Base-by-base conservation (phyloP, 129 eudicot species). In the Arctium lappa region DNA sequence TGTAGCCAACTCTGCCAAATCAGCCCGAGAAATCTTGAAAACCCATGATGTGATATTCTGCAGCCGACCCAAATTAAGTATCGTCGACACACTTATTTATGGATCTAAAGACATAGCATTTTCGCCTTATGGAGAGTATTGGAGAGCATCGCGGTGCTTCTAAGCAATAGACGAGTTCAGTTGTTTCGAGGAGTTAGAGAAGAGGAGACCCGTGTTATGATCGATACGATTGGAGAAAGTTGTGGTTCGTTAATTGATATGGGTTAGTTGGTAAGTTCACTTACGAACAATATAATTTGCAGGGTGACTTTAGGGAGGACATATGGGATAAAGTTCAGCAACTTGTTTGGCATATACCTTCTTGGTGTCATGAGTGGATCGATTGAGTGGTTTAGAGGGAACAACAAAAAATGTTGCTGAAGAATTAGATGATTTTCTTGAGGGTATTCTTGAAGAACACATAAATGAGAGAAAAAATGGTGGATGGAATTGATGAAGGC, bases 21-120 rank as follows among this genome's bases (percentile, higher is more conserved):
- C 80, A 33, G 88, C 88, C 6, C 78, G 50, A 1, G 82, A 82
- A 32, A 76, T 86, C 84, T 53, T 85, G 91, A 85, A 88, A 76
- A 82, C 85, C 73, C 87, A 88, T 48, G 91, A 85, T 39, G 0
- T 44, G 1, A 29, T 65, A 29, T 85, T 83, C 29, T 33, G 81
- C 34, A 75, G 40, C 84, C 16, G 92, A 77, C 88, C 92, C 2
- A 40, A 68, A 29, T 13, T 75, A 7, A 82, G 3, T 5, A 39
- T 85, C 15, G 13, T 71, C 1, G 12, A 22, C 15, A 79, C 62
- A 32, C 48, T 86, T 31, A 15, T 74, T 1, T 86, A 86, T n/a
- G 37, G 70, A 12, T 37, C 27, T 2, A 86, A 44, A 75, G 83
- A 31, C 72, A 31, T 87, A 46, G 78, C 70, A 0, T 70, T 73